Conservation (phyloP, 208 protist genomes). For the Leishmania amazonensis region DNA sequence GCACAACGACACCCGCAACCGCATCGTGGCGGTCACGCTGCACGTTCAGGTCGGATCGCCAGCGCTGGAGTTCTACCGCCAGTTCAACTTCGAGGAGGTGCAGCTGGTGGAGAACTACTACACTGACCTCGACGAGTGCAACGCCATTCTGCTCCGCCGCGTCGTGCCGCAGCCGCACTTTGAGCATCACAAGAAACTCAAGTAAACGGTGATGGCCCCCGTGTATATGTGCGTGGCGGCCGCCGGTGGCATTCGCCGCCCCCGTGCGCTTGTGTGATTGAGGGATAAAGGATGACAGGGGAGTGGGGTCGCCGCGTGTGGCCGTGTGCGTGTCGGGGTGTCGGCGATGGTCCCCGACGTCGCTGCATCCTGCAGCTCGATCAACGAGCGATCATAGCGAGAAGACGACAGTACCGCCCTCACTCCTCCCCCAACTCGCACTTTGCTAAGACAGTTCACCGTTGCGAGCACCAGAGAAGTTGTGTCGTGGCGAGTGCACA, state of each 20-base stretch:
- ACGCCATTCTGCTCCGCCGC: constrained; percentile 70
- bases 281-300: too few relatives aligned
- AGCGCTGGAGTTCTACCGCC: constrained; percentile 84
- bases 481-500: not conserved
- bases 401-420: not conserved
- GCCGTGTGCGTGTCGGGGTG: not conserved
- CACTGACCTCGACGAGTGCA: constrained; percentile 77
- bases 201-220: not conserved
- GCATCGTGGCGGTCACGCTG: constrained; percentile 64
- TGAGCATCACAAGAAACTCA: constrained; percentile 45
- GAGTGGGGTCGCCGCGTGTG: not conserved
- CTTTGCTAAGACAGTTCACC: not conserved
- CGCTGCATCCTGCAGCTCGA: not conserved
- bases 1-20: constrained; percentile 49
- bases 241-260: not conserved
- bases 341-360: not conserved
- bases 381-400: not conserved
- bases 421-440: not conserved
- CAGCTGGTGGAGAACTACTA: constrained; percentile 74
- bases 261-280: not conserved
- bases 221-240: not conserved
- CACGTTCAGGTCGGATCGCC: constrained; percentile 88
- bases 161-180: constrained; percentile 61
- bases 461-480: not conserved
- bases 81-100: constrained; percentile 72